Percentiles rank a stretch among this genome's conserved stretches.
phyloP scores from a whole-genome alignment of 2,329 filamentous ascomycete species.

The Orbilia oligospora region DNA sequence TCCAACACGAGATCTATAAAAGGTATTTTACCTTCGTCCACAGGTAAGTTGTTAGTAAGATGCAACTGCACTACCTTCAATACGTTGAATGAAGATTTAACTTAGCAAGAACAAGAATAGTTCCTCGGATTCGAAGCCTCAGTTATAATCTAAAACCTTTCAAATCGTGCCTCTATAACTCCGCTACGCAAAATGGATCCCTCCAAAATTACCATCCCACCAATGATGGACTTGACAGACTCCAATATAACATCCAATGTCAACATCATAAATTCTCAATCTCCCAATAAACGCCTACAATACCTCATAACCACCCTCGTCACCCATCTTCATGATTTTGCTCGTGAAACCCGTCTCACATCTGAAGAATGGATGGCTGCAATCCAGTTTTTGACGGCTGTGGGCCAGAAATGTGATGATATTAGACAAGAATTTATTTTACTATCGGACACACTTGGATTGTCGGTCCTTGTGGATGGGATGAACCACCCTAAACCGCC shows the following conservation, averaged over 20 bases:
- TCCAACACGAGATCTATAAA: constrained; percentile 11
- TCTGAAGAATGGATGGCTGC: constrained; percentile 84
- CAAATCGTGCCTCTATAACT: not conserved
- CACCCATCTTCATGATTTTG: constrained; percentile 84
- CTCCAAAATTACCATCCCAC: constrained; percentile 69
- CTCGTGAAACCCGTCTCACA: constrained; percentile 81
- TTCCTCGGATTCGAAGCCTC: no score
- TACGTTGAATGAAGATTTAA: no score
- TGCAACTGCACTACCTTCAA: not conserved
- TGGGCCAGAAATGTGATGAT: constrained; percentile 81
- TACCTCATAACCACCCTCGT: constrained; percentile 78
- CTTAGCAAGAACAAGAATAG: no score
- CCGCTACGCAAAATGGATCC: constrained; percentile 67
- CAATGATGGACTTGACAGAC: constrained; percentile 79
- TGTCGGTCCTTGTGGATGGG: constrained; percentile 83
- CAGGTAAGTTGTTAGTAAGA: not conserved
- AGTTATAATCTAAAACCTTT: not conserved
- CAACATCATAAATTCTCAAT: constrained; percentile 80
- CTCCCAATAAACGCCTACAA: constrained; percentile 72
- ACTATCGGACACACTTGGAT: constrained; percentile 82
- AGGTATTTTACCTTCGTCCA: constrained; percentile 5
- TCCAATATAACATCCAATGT: constrained; percentile 86
- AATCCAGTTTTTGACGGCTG: constrained; percentile 78
- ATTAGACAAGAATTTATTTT: constrained; percentile 85
- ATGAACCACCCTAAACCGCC: constrained; percentile 87